Evolutionary conservation across 73 alveolate species (phyloP).

Genomic region (Loxodes magnus): DNA sequence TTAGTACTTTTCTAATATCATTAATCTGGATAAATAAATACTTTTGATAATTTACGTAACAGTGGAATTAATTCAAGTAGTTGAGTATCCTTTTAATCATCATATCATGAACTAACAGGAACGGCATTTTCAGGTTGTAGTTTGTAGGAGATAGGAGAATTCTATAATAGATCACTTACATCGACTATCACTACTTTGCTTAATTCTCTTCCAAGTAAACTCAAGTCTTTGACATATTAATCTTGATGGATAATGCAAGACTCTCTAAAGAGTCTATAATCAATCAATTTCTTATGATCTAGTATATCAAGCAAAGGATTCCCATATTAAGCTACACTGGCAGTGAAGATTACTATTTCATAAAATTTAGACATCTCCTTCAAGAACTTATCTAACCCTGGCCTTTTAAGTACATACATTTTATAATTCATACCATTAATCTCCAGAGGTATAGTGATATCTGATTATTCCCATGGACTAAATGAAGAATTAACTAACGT

Average conservation of each 20-base stretch:
- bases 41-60: neutral
- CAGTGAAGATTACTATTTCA: constrained; percentile 95
- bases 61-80: constrained; percentile 16
- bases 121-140: constrained; percentile 92
- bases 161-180: no score
- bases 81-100: constrained; percentile 33
- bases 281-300: constrained; percentile 64
- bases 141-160: constrained; percentile 75
- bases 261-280: constrained; percentile 76
- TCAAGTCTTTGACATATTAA: constrained; percentile 67
- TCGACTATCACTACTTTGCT: constrained; percentile 75
- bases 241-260: constrained; percentile 59
- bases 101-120: constrained; percentile 86
- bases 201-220: constrained; percentile 74
- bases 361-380: constrained; percentile 64
- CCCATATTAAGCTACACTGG: constrained; percentile 92
- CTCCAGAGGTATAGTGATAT: constrained; percentile 3
- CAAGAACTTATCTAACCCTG: constrained; percentile 82
- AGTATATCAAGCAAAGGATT: constrained; percentile 86
- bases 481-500: constrained; percentile 40
- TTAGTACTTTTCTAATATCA: constrained; percentile 45
- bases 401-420: constrained; percentile 71
- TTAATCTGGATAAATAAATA: constrained; percentile 21
- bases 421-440: constrained; percentile 13
- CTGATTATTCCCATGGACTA: constrained; percentile 1